These are phyloP conservation scores for Anisodus tanguticus DNA, from an alignment of 257 asterid genomes.

Conservation along the genomic window DNA sequence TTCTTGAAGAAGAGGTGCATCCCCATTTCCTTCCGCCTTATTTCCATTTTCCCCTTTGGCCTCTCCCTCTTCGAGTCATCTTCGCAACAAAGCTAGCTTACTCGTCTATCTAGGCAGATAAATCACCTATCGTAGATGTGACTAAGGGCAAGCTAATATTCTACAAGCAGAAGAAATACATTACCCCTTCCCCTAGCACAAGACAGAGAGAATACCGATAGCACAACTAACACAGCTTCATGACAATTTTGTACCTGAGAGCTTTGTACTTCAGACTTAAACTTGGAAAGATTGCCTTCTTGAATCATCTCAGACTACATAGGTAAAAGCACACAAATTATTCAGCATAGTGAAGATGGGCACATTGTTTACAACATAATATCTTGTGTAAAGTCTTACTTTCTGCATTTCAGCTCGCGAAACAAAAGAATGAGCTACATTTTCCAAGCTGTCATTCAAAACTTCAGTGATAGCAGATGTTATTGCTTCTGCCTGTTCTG, in stretches of 20 bases:
- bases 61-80: too few relatives aligned
- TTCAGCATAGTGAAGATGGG: neutral
- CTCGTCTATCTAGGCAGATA: neutral
- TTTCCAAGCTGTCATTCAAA: conserved; percentile 62
- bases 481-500: conserved; percentile 70
- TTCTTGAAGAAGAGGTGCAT: too few relatives aligned
- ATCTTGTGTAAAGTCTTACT: conserved; percentile 39
- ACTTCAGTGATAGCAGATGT: conserved; percentile 64
- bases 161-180: neutral
- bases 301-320: conserved; percentile 56
- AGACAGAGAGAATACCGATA: neutral
- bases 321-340: neutral
- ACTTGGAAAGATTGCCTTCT: conserved; percentile 56
- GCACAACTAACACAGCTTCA: conserved; percentile 13
- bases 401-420: conserved; percentile 66
- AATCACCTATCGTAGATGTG: neutral
- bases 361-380: neutral
- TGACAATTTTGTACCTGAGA: conserved; percentile 52
- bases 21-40: too few relatives aligned
- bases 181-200: conserved; percentile 2
- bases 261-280: conserved; percentile 61
- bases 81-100: neutral
- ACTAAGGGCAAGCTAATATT: neutral
- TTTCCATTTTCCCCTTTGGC: too few relatives aligned
- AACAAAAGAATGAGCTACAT: conserved; percentile 55